Conservation (phyloP, 805 yeast species). For the Tetrapisispora fleetii region DNA sequence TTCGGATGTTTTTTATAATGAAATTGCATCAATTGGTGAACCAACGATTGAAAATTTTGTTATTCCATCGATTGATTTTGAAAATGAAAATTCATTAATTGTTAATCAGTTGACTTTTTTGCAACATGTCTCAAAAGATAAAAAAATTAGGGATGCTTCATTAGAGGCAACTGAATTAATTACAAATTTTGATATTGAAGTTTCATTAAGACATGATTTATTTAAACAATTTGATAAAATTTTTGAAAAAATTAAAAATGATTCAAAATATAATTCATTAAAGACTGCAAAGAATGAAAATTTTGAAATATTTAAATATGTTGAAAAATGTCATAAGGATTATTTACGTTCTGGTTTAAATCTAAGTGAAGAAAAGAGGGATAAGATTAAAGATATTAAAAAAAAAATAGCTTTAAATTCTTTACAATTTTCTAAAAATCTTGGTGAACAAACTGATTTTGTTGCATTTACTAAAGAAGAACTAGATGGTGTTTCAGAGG, state of each 20-base stretch:
- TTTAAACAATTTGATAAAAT: constrained; percentile 49
- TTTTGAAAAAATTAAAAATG: constrained; percentile 31
- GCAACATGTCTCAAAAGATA: constrained; percentile 59
- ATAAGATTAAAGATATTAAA: constrained; percentile 46
- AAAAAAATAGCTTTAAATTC: constrained; percentile 49
- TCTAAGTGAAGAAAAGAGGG: constrained; percentile 44
- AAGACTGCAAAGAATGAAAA: constrained; percentile 18
- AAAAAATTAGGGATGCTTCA: constrained; percentile 64
- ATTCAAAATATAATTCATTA: constrained; percentile 6
- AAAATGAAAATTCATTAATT: constrained; percentile 38
- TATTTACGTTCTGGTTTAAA: constrained; percentile 64
- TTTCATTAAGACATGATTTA: constrained; percentile 56
- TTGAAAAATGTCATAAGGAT: constrained; percentile 46
- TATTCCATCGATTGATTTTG: constrained; percentile 40
- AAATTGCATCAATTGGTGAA: constrained; percentile 37
- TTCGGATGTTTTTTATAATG: constrained; percentile 41
- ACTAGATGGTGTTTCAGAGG: constrained; percentile 64
- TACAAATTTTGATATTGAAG: constrained; percentile 51
- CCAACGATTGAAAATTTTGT: constrained; percentile 52
- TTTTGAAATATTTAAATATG: constrained; percentile 46
- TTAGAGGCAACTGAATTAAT: constrained; percentile 49
- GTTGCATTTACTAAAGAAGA: constrained; percentile 53
- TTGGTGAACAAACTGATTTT: constrained; percentile 61
- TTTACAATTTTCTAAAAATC: constrained; percentile 50
- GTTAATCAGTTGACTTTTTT: constrained; percentile 52